Evolutionary conservation across 768 basidiomycete genomes (phyloP), one percentile per base, ranked within the genome.

Genomic region (Termitomyces sp.): DNA sequence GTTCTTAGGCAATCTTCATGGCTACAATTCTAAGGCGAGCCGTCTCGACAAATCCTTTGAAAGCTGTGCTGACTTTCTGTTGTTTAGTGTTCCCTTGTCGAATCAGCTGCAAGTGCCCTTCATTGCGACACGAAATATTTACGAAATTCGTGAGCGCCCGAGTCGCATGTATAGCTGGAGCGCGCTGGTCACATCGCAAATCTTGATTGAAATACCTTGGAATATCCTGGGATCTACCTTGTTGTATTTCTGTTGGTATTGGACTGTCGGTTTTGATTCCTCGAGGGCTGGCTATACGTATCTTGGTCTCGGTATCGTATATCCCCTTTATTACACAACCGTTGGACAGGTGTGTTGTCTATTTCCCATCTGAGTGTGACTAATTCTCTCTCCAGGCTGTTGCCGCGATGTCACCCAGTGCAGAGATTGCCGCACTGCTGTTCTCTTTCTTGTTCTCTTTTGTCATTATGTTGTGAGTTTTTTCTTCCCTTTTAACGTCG

Each of bases 241-340:
- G 13, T 79, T 85, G 71, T 90, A 82, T 73, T 64, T 86, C 54
- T 82, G 79, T 63, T 89, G 87, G 87, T 89, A 79, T 70, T 88
- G 83, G 82, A 85, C 86, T 5, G 83, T 87, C 52, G 86, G 86
- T 0, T 85, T 84, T 65, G 74, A 76, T 9, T 72, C 70, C 1
- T 74, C 76, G 13, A 72, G 86, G 39, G 85, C 78, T 4, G 87
- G 79, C n/a, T 87, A 81, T 65, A 82, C 81, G 2, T 87, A 76
- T 66, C 75, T 88, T 6, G 71, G 83, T 63, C 60, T 84, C 27
- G 78, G 75, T 20, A 61, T 88, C 30, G 62, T 84, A 24, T 87
- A 80, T 66, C 83, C 86, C 6, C 34, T 83, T 0, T 89, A 85
- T 63, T 87, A 83, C 62, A 82, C 82, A 13, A 81, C 82, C 0